A percentile compares a stretch with the other conserved stretches of the same genome.
phyloP scores from a whole-genome alignment of 306 rosid species.

The Vigna trinervia region DNA sequence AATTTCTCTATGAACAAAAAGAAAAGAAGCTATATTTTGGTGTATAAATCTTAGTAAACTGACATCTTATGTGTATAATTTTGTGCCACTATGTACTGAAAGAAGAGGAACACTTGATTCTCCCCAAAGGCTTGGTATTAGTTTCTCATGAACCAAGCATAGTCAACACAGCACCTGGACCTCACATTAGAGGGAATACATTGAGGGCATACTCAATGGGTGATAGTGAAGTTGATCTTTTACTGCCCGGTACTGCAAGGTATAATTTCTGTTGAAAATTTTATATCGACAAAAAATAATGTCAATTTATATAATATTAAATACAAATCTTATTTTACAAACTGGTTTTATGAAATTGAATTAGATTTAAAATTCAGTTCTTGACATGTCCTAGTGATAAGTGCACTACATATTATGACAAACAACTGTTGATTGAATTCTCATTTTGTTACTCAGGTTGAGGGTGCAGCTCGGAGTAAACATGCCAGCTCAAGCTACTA shows the following conservation, averaged over 20 bases:
- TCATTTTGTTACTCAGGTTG: constrained; percentile 52
- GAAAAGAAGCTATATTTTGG: too few relatives aligned
- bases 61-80: background rate
- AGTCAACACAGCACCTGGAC: constrained; percentile 74
- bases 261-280: too few relatives aligned
- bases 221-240: constrained; percentile 82
- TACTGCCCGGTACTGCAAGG: constrained; percentile 92
- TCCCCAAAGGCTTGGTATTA: constrained; percentile 66
- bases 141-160: constrained; percentile 83
- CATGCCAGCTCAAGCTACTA: constrained; percentile 86
- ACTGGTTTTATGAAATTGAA: too few relatives aligned
- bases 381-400: too few relatives aligned
- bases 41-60: background rate
- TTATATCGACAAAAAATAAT: too few relatives aligned
- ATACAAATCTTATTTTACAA: too few relatives aligned
- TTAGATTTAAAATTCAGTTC: too few relatives aligned
- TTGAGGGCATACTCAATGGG: constrained; percentile 81
- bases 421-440: background rate
- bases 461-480: constrained; percentile 90
- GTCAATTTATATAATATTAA: too few relatives aligned
- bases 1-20: background rate
- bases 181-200: constrained; percentile 80
- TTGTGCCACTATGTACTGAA: constrained; percentile 50
- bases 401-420: too few relatives aligned
- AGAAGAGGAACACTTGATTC: constrained; percentile 53